Conservation (phyloP, 805 yeast species). For the Candida multigemmis region DNA sequence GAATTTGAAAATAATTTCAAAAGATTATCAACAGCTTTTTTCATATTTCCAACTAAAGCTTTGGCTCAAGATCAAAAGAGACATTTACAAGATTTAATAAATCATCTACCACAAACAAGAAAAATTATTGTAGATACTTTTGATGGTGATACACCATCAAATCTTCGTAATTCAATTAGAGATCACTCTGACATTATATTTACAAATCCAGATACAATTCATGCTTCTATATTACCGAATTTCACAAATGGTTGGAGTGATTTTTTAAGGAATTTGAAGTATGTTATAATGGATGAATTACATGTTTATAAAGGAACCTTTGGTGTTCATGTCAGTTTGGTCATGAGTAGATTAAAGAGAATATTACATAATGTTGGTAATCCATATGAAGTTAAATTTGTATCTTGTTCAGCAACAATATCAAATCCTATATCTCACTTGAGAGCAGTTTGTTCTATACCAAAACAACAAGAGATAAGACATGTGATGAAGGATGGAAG, state of each 20-base stretch:
- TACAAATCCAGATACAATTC: constrained; percentile 93
- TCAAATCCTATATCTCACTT: constrained; percentile 67
- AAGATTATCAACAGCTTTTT: constrained; percentile 57
- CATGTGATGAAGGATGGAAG: constrained; percentile 80
- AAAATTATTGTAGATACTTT: constrained; percentile 62
- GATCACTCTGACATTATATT: constrained; percentile 69
- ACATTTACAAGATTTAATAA: constrained; percentile 53
- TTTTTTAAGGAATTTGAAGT: constrained; percentile 55
- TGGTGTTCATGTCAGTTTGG: constrained; percentile 85
- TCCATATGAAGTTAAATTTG: constrained; percentile 49
- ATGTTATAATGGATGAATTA: constrained; percentile 74
- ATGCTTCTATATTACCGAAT: constrained; percentile 73
- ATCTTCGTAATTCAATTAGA: constrained; percentile 44
- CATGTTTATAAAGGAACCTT: constrained; percentile 87
- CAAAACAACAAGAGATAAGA: constrained; percentile 30
- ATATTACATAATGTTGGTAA: constrained; percentile 35
- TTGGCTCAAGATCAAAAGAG: constrained; percentile 94
- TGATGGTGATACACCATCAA: constrained; percentile 85
- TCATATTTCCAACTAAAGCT: constrained; percentile 94
- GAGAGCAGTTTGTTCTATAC: constrained; percentile 63
- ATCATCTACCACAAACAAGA: constrained; percentile 20
- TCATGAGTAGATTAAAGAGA: constrained; percentile 72
- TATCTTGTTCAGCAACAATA: constrained; percentile 93
- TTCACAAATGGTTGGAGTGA: constrained; percentile 61
- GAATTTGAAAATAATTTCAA: constrained; percentile 17